These are phyloP conservation scores for Achaetomium macrosporum DNA, from an alignment of 2,329 filamentous ascomycete genomes.

Conservation along the genomic window DNA sequence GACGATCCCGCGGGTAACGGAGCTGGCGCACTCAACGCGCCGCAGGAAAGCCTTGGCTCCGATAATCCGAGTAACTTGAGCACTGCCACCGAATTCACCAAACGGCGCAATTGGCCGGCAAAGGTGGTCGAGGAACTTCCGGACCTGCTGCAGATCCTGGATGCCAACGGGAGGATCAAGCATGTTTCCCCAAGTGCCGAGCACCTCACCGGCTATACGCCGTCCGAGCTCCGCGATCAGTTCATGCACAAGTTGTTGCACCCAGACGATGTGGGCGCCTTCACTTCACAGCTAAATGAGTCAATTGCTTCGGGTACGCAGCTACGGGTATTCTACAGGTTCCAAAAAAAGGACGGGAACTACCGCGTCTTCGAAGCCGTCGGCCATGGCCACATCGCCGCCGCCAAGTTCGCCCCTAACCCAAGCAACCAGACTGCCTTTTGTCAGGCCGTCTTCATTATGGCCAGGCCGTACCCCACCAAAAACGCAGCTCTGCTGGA, in stretches of 20 bases:
- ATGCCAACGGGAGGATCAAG: constrained; percentile 73
- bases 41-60: constrained; percentile 19
- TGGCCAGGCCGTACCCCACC: constrained; percentile 83
- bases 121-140: constrained; percentile 84
- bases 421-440: constrained; percentile 60
- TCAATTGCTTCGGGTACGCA: constrained; percentile 75
- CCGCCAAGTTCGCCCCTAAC: constrained; percentile 57
- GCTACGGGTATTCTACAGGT: constrained; percentile 79
- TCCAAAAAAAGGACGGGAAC: constrained; percentile 65
- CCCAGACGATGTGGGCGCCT: constrained; percentile 74
- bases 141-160: constrained; percentile 83
- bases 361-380: constrained; percentile 86
- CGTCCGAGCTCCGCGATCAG: constrained; percentile 64
- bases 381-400: constrained; percentile 82
- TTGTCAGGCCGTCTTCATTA: constrained; percentile 89
- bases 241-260: constrained; percentile 81
- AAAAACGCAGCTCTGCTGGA: constrained; percentile 81
- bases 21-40: constrained; percentile 12
- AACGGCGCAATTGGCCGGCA: constrained; percentile 72
- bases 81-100: constrained; percentile 54
- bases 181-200: constrained; percentile 80
- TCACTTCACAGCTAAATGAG: constrained; percentile 83
- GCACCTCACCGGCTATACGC: constrained; percentile 67
- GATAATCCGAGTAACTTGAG: constrained; percentile 24
- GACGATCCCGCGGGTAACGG: constrained; percentile 14